Evolutionary conservation across 2,329 filamentous ascomycete species (phyloP).

Genomic region (Eurotiales sp.): DNA sequence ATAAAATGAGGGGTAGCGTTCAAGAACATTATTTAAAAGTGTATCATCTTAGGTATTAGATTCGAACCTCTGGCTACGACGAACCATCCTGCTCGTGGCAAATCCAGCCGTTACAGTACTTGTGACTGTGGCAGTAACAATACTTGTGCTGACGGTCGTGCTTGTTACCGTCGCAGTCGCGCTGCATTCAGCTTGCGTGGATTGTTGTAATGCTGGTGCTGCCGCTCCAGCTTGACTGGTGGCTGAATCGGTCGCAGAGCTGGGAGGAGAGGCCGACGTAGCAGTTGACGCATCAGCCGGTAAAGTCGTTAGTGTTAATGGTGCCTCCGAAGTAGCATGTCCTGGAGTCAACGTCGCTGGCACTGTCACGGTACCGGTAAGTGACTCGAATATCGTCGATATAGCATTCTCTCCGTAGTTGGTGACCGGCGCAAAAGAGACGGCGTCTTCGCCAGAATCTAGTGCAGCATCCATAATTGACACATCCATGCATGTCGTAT

Average conservation of each 20-base stretch:
- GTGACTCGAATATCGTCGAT: background rate
- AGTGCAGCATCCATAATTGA: constrained; percentile 32
- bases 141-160: background rate
- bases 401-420: constrained; percentile 14
- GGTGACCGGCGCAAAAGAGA: background rate
- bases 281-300: background rate
- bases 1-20: too few species aligned
- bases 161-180: background rate
- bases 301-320: background rate
- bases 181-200: background rate
- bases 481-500: constrained; percentile 50
- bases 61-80: too few species aligned
- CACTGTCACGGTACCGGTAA: constrained; percentile 1
- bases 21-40: too few species aligned
- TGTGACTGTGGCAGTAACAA: background rate
- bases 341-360: background rate
- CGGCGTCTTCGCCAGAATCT: background rate
- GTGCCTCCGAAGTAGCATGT: background rate
- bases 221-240: background rate
- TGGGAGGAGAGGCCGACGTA: background rate
- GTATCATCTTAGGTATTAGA: too few species aligned
- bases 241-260: background rate
- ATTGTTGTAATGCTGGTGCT: background rate
- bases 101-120: background rate
- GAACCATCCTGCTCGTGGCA: background rate